Conservation (phyloP, 2,329 filamentous ascomycete species). For the Blumeriella jaapii region DNA sequence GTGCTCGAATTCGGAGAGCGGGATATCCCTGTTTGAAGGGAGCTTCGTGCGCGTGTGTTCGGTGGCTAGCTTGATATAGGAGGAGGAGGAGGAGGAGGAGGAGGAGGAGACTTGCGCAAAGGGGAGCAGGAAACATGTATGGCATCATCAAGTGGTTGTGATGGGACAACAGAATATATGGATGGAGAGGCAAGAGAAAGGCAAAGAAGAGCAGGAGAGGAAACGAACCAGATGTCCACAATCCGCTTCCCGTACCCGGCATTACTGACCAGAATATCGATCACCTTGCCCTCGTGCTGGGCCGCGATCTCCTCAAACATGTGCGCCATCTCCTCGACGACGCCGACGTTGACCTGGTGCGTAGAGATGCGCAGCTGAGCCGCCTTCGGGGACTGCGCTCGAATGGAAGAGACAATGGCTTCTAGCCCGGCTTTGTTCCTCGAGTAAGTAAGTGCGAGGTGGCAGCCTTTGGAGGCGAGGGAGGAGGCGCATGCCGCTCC, state of each 20-base stretch:
- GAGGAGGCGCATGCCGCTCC: constrained; percentile 45
- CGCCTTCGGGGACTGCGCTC: constrained; percentile 9
- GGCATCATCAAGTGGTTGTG: too few species aligned
- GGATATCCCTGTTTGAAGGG: constrained; percentile 20
- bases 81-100: not conserved
- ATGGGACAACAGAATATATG: not conserved
- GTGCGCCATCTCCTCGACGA: constrained; percentile 38
- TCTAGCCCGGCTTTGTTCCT: constrained; percentile 34
- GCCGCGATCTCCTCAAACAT: constrained; percentile 43
- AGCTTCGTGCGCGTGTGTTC: constrained; percentile 2
- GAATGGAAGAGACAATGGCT: constrained; percentile 33
- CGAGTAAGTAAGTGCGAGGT: constrained; percentile 48
- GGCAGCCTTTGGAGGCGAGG: constrained; percentile 39
- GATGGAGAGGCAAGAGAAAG: not conserved
- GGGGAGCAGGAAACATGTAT: not conserved
- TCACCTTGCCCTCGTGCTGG: constrained; percentile 39
- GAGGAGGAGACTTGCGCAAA: not conserved
- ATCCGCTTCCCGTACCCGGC: constrained; percentile 56
- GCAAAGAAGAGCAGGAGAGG: not conserved
- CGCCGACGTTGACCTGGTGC: constrained; percentile 47
- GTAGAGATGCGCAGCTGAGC: constrained; percentile 34
- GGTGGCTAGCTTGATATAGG: not conserved
- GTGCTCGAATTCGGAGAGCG: constrained; percentile 21
- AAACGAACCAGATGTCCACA: constrained; percentile 16
- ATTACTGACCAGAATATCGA: constrained; percentile 52